Percentiles rank a stretch among this genome's conserved stretches.
These are phyloP conservation scores for Podospora fimiseda DNA, from an alignment of 495 filamentous ascomycete genomes.

Conservation along the genomic window DNA sequence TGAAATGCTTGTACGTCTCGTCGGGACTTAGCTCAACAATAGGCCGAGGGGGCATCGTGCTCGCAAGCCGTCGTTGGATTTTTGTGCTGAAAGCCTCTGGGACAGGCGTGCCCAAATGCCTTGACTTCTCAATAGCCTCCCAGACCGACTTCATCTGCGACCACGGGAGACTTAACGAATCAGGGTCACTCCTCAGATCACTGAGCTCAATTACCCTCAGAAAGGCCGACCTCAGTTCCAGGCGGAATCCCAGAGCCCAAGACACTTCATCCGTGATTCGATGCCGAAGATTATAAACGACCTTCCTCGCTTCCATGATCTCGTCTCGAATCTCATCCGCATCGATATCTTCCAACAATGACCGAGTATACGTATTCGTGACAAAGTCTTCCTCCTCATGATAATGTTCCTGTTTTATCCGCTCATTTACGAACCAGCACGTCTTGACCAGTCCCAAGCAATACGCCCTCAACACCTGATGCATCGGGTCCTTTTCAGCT, in stretches of 20 bases:
- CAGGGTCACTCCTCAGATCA: constrained; percentile 35
- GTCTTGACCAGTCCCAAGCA: constrained; percentile 78
- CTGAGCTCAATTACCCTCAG: constrained; percentile 46
- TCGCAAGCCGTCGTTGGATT: constrained; percentile 81
- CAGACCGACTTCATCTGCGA: constrained; percentile 40
- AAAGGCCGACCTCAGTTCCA: constrained; percentile 60
- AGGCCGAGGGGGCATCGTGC: constrained; percentile 85
- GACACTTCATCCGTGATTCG: constrained; percentile 46
- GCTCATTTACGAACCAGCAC: constrained; percentile 70
- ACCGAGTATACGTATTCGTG: constrained; percentile 77
- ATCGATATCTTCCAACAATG: constrained; percentile 60
- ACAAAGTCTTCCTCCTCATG: constrained; percentile 98
- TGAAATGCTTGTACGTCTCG: constrained; percentile 64
- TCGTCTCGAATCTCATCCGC: constrained; percentile 49
- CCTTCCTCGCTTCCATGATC: constrained; percentile 52
- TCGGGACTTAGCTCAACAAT: constrained; percentile 71
- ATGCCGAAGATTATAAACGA: constrained; percentile 42
- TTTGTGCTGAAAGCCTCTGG: constrained; percentile 80
- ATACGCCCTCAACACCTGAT: constrained; percentile 72
- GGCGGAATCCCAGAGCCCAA: constrained; percentile 54
- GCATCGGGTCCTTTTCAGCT: constrained; percentile 44
- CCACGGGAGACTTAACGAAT: constrained; percentile 43
- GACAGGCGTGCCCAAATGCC: constrained; percentile 57
- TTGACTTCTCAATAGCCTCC: constrained; percentile 48
- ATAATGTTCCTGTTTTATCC: constrained; percentile 70